These are phyloP conservation scores for Sugiyamaella mastotermitis DNA, from an alignment of 805 yeast species.

Conservation along the genomic window DNA sequence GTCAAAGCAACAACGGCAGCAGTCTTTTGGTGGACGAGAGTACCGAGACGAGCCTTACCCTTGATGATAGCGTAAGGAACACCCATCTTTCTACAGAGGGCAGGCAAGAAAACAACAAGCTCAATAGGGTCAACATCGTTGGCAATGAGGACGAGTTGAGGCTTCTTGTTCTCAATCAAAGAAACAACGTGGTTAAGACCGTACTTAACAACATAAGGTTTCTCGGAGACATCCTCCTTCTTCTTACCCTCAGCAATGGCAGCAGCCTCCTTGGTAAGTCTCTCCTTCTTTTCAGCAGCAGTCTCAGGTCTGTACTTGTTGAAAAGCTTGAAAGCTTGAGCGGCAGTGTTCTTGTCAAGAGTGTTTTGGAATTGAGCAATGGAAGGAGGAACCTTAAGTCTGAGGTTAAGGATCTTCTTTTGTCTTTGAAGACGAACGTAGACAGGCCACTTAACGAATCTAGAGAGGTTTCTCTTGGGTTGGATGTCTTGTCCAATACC, in stretches of 20 bases:
- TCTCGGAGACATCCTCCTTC: slow-evolving; percentile 92
- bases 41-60: slow-evolving; percentile 98
- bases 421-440: slow-evolving; percentile 98
- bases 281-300: slow-evolving; percentile 95
- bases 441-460: slow-evolving; percentile 99
- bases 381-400: slow-evolving; percentile 99
- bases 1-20: slow-evolving; percentile 96
- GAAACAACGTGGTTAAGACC: slow-evolving; percentile 99
- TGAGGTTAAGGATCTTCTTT: slow-evolving; percentile 88
- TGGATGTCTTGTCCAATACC: slow-evolving; percentile 96
- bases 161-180: slow-evolving; percentile 96
- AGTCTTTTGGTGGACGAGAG: slow-evolving; percentile 95
- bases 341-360: slow-evolving; percentile 98
- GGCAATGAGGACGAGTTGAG: slow-evolving; percentile 94
- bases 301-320: slow-evolving; percentile 99
- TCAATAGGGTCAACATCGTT: slow-evolving; percentile 99
- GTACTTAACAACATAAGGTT: slow-evolving; percentile 95
- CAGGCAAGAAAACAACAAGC: slow-evolving; percentile 95
- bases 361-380: slow-evolving; percentile 94
- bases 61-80: slow-evolving; percentile 97
- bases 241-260: slow-evolving; percentile 98
- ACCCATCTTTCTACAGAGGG: slow-evolving; percentile 99
- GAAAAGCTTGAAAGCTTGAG: slow-evolving; percentile 93
- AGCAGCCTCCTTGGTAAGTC: slow-evolving; percentile 98
- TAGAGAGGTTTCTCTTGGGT: slow-evolving; percentile 92